Percentiles rank a stretch among this genome's conserved stretches.
These are phyloP conservation scores for Paramecium sexaurelia DNA, from an alignment of 73 alveolate species.

Conservation along the genomic window DNA sequence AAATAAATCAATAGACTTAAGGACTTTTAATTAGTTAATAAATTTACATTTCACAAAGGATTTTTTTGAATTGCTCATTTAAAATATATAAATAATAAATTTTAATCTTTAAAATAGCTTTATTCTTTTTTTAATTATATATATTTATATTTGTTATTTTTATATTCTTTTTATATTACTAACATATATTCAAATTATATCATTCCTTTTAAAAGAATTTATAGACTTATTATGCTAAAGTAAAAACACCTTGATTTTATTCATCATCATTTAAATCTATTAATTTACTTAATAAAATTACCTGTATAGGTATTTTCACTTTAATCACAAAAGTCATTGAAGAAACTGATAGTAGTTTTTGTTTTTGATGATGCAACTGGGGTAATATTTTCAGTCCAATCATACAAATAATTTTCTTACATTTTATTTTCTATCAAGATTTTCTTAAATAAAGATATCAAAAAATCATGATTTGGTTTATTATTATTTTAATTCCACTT, in stretches of 20 bases:
- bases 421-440: neutral
- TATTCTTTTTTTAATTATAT: neutral
- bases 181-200: neutral
- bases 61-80: neutral
- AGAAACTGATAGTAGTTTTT: neutral
- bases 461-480: constrained; percentile 35
- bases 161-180: too few relatives aligned
- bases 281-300: neutral
- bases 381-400: neutral
- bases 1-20: neutral
- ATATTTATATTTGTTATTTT: too few relatives aligned
- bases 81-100: neutral
- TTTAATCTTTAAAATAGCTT: neutral
- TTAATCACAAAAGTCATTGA: neutral
- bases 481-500: neutral
- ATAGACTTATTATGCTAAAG: neutral
- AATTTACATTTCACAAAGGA: neutral
- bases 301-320: neutral
- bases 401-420: constrained; percentile 16
- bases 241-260: neutral
- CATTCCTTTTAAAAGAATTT: neutral
- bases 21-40: neutral
- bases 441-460: neutral
- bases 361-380: neutral
- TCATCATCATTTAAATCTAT: neutral